Base-by-base conservation (phyloP, 2,329 filamentous ascomycete species). In the Colletotrichum sp. region DNA sequence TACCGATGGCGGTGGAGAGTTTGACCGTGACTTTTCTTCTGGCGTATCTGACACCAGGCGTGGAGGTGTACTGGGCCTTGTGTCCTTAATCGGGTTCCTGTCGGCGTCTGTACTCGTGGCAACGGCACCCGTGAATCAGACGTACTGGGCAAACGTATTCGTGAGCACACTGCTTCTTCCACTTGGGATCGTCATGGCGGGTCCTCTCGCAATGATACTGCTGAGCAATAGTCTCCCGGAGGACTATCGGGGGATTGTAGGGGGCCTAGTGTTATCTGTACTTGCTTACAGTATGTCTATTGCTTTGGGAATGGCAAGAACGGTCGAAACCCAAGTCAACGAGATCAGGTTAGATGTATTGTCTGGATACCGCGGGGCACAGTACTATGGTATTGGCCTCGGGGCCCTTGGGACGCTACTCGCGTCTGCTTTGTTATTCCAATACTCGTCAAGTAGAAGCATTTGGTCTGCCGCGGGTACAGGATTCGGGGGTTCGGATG, bases 251-350 rank as follows among this genome's bases (percentile, higher is more conserved):
- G 86, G 87, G 6, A 84, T 88, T 9, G 86, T 83, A 3, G 86
- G 85, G 15, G 90, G 87, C n/a, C 80, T 94, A 9, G 89, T 93
- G 27, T 91, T 89, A 70, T 93, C 92, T 0, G 85, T 93, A 10
- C 89, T 94, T 75, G 94, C 94, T 80, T 94, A 94, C 80, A 89
- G 89, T 75, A 93, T 94, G 36, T 91, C 90, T 1, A 81, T 94
- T 5, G 91, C 91, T 0, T 84, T 95, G 0, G 93, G 92, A 0
- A 88, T 95, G 60, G 92, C 92, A 0, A 92, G 91, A 0, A 93
- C 91, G 0, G 88, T 93, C 3, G 91, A 94, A 79, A 82, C 83
- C 0, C 82, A 85, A 8, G 80, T 86, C 0, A 79, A 80, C 48
- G 25, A 78, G 13, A 61, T 64, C 7, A 78, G 79, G 2, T 64